Evolutionary conservation across 2,329 filamentous ascomycete genomes (phyloP), one percentile per base, ranked within the genome.

Genomic region (Fusarium sp.): DNA sequence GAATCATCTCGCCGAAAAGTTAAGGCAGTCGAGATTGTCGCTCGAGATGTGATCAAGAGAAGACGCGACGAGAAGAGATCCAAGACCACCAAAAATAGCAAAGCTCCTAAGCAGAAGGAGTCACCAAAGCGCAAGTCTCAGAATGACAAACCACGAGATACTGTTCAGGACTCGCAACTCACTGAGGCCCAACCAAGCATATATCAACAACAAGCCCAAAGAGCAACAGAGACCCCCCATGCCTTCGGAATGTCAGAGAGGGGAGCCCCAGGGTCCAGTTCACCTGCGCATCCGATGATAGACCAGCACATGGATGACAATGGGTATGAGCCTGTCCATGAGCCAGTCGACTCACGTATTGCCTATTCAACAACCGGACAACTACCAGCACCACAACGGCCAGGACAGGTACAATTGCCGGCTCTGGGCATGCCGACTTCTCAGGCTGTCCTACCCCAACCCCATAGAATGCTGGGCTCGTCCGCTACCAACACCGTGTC

Each of bases 1-100:
- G 85, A 88, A 5, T 83, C 87, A 28, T 85, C 90, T 63, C 78
- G 82, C 28, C 82, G 85, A 51, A 93, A 91, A 79, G 79, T 89
- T 39, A 91, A 89, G 73, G 92, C 92, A 3, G 81, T 95, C 52
- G 92, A 95, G 70, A 86, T 93, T 0, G 83, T 96, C 7, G 92
- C 92, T 59, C 88, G 91, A 58, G 93, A 96, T 81, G 92, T 94
- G 24, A 91, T 94, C 87, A 95, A 95, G 82, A 87, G 94, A 54
- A 86, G 93, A 60, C 89, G 92, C 41, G 92, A 94, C 76, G 91
- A 93, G 72, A 88, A 89, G 24, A 44, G 72, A 33, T 42, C 41
- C 12, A 57, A 70, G 41, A 26, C 17, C 36, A 48, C 12, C 6
- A 66, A 56, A 67, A 85, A 85, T 2, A 90, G 89, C 73, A 85